Percentiles rank a stretch among this genome's conserved stretches.
phyloP scores from a whole-genome alignment of 1,284 basidiomycete genomes.

The Trichosporon sp. region DNA sequence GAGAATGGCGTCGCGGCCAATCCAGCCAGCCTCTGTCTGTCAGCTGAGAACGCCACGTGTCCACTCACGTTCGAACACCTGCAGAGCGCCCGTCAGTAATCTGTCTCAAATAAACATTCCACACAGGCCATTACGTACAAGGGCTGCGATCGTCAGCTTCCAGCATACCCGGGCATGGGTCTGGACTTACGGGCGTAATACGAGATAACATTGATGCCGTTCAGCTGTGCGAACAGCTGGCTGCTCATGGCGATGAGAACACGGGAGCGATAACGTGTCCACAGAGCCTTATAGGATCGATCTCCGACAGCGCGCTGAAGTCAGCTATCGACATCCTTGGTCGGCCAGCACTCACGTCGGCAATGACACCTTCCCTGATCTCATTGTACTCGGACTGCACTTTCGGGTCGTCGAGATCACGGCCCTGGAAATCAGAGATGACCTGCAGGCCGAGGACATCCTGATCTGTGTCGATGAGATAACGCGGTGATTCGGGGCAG shows the following conservation, averaged over 20 bases:
- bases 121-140: constrained; percentile 14
- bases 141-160: constrained; percentile 42
- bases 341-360: constrained; percentile 57
- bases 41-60: constrained; percentile 6
- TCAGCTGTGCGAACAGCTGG: constrained; percentile 93
- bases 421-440: constrained; percentile 84
- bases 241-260: constrained; percentile 96
- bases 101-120: neutral
- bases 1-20: constrained; percentile 89
- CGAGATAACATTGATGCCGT: constrained; percentile 89
- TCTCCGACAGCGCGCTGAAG: constrained; percentile 63
- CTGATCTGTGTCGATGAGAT: constrained; percentile 84
- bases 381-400: constrained; percentile 84
- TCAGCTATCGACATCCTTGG: neutral
- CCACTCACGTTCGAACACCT: constrained; percentile 70
- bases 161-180: neutral
- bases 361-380: constrained; percentile 80
- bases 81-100: constrained; percentile 47
- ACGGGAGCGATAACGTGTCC: constrained; percentile 78
- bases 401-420: constrained; percentile 63
- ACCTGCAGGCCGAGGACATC: constrained; percentile 82
- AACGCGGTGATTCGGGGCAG: constrained; percentile 89
- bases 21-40: constrained; percentile 82
- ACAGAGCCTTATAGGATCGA: constrained; percentile 77
- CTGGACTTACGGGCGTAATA: constrained; percentile 71